phyloP scores from a whole-genome alignment of 1,139 yeast genomes.

The Kodamaea anthophila region DNA sequence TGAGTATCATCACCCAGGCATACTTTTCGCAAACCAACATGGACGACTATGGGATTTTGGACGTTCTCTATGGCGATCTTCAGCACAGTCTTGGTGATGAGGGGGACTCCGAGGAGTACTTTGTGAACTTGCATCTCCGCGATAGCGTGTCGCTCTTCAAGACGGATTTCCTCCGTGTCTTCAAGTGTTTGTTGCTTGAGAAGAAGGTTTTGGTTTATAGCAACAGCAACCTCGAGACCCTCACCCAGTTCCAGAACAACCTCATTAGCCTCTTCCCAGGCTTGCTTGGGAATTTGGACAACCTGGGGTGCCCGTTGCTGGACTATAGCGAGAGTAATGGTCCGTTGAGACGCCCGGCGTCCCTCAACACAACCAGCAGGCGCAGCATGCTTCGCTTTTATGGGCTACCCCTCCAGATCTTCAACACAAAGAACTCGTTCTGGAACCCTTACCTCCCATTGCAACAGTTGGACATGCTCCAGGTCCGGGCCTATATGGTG shows the following conservation, averaged over 20 bases:
- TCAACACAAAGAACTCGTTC: conserved; percentile 75
- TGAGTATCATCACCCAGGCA: conserved; percentile 83
- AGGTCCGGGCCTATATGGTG: conserved; percentile 61
- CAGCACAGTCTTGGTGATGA: conserved; percentile 26
- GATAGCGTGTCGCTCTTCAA: conserved; percentile 58
- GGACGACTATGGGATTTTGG: conserved; percentile 60
- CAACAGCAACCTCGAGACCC: conserved; percentile 65
- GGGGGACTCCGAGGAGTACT: conserved; percentile 38
- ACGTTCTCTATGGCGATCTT: conserved; percentile 69
- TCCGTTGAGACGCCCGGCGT: conserved; percentile 52
- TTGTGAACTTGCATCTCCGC: conserved; percentile 71
- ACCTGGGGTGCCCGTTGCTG: conserved; percentile 74
- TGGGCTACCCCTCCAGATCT: conserved; percentile 83
- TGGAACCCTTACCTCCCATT: conserved; percentile 91
- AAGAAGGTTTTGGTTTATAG: conserved; percentile 65
- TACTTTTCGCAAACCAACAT: conserved; percentile 80
- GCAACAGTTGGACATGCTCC: conserved; percentile 78
- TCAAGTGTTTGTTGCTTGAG: conserved; percentile 76
- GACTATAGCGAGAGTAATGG: conserved; percentile 49
- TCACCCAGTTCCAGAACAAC: conserved; percentile 75
- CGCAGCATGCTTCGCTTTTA: conserved; percentile 70
- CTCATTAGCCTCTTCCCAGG: conserved; percentile 72
- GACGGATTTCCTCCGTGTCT: conserved; percentile 55
- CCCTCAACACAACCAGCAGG: conserved; percentile 73
- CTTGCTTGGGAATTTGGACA: conserved; percentile 63